Base-by-base conservation (phyloP, 208 protist species). In the Balamuthia mandrillaris region DNA sequence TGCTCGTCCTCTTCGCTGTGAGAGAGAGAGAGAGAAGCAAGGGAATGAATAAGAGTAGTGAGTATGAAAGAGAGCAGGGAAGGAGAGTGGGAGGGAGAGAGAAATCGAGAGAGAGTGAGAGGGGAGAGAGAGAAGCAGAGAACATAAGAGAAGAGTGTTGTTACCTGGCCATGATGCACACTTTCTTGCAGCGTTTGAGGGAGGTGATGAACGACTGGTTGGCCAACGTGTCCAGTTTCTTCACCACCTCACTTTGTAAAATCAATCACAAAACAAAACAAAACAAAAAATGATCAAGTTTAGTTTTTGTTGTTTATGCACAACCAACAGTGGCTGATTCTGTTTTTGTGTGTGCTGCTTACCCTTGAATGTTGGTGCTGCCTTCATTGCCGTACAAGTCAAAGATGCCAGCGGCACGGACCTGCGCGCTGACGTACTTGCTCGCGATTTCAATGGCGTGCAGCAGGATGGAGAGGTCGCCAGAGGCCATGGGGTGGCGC, bases 181-280 rank as follows among this genome's bases (percentile, higher is more conserved):
- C 52, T 27, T 45, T 82, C 88, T 60, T 82, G 44, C 72, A 68
- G 68, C 66, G 68, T 60, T 66, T 82, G 52, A 92, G 60, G 42
- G 89, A 63, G 29, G 63, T 85, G 63, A 91, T 92, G 37, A 92
- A 91, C 1, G 89, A 88, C 63, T 95, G 90, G 63, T 94, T 93
- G n/a, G 93, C 88, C 21, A 94, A 33, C 14, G 95, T 86, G 78
- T 95, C 93, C 6, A 95, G 87, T 85, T 93, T 94, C 87, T 95
- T 95, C 56, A 94, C 91, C 65, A 93, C 90, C 51, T 95, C 93
- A 33, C 90, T 88, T n/a, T n/a, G 45, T 90, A 54, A n/a, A 41
- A 24, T 9, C 18, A n/a, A 16, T 68, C 47, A 31, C 0, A 37
- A 16, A 27, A 18, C 47, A 18, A 18, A n/a, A n/a, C 18, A 18